Percentiles rank a stretch among this genome's conserved stretches.
phyloP scores from a whole-genome alignment of 2,329 filamentous ascomycete genomes.

The Monilinia laxa region DNA sequence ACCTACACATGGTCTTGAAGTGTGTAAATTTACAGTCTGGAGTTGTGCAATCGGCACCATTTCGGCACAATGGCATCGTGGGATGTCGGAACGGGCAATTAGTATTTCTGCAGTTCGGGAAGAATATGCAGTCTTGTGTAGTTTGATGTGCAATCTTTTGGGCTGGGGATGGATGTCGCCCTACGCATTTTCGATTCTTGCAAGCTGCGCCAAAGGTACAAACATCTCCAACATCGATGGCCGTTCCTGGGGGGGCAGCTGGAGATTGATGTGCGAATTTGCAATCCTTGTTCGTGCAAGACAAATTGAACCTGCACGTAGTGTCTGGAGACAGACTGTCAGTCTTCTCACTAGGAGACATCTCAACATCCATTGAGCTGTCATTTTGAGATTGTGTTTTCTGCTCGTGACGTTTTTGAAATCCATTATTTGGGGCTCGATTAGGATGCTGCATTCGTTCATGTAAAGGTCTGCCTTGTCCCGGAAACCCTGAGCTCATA shows the following conservation, averaged over 20 bases:
- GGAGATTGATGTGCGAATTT: slow-evolving; percentile 94
- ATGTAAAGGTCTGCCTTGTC: slow-evolving; percentile 62
- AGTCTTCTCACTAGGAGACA: slow-evolving; percentile 53
- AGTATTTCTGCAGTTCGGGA: slow-evolving; percentile 85
- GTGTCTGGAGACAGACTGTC: slow-evolving; percentile 59
- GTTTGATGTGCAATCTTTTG: slow-evolving; percentile 74
- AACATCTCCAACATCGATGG: slow-evolving; percentile 74
- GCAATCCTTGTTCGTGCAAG: slow-evolving; percentile 86
- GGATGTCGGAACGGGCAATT: slow-evolving; percentile 89
- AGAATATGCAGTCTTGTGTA: slow-evolving; percentile 87
- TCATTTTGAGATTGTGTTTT: slow-evolving; percentile 28
- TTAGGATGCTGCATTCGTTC: slow-evolving; percentile 61
- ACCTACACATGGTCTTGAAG: slow-evolving; percentile 80
- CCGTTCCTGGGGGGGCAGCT: slow-evolving; percentile 73
- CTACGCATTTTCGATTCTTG: slow-evolving; percentile 93
- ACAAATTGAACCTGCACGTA: slow-evolving; percentile 85
- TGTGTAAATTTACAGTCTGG: slow-evolving; percentile 89
- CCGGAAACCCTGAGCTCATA: slow-evolving; percentile 46
- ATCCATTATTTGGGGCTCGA: slow-evolving; percentile 28
- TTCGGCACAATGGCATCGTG: slow-evolving; percentile 81
- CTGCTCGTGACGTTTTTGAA: slow-evolving; percentile 33
- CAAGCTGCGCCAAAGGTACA: slow-evolving; percentile 88
- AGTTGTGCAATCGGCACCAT: slow-evolving; percentile 82
- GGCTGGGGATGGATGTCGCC: slow-evolving; percentile 87
- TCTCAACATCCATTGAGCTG: slow-evolving; percentile 60